Evolutionary conservation across 345 rosid species (phyloP), one percentile per base, ranked within the genome.

Genomic region (Rubroshorea leprosula): DNA sequence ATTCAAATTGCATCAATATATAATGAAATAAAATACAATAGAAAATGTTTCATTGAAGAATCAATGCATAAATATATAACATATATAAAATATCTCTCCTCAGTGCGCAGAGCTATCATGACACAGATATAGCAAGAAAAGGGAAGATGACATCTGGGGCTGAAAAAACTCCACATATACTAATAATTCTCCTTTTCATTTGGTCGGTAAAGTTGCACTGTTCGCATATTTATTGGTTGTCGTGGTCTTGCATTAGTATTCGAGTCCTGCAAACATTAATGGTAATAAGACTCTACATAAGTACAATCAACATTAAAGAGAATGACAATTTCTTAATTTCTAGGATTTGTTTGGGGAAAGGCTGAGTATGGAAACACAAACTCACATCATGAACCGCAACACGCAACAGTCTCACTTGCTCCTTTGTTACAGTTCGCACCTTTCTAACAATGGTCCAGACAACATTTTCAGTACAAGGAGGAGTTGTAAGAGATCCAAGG

Each of bases 341-440:
- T n/a, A n/a, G n/a, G n/a, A n/a, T n/a, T n/a, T n/a, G n/a, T n/a
- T n/a, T n/a, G n/a, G n/a, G n/a, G n/a, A n/a, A n/a, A n/a, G n/a
- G n/a, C n/a, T n/a, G n/a, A n/a, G n/a, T 41, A 8, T 8, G 16
- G 17, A n/a, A 14, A 0, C 52, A 16, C n/a, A 23, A 15, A 79
- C 87, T 83, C 23, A 90, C 97, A 60, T 88, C 98, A 20, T 79
- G 91, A 12, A 84, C 95, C 18, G 92, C 87, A 12, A 82, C 90
- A 0, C 92, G 92, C 45, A 91, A 88, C 41, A 78, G 46, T 25
- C 19, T 71, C 51, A 85, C 63, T 76, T 91, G 96, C 45, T 84
- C 73, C 26, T 64, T 78, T 0, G 77, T 38, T 2, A 77, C 95
- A 8, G 94, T 87, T 64, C 84, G 73, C 51, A 85, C 72, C 86